A percentile compares a stretch with the other conserved stretches of the same genome.
phyloP scores from a whole-genome alignment of 2,329 filamentous ascomycete genomes.

The Fusarium decemcellulare region DNA sequence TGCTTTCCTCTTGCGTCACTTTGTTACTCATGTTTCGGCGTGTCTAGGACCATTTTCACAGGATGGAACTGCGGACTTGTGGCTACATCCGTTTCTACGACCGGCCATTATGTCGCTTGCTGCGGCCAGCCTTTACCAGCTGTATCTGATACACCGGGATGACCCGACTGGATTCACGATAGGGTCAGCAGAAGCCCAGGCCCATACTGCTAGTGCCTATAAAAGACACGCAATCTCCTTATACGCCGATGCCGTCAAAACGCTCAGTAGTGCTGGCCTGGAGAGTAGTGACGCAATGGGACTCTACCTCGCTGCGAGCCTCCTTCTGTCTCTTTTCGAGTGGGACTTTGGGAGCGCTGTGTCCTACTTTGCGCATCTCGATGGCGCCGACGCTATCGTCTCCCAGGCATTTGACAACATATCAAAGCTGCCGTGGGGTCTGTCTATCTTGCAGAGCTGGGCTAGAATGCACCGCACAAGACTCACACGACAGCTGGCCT shows the following conservation, averaged over 20 bases:
- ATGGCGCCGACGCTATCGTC: background rate
- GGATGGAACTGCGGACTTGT: background rate
- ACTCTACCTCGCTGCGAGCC: background rate
- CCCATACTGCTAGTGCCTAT: background rate
- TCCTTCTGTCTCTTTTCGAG: background rate
- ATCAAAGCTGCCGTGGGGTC: background rate
- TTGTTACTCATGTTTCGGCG: background rate
- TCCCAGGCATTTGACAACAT: background rate
- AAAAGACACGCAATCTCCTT: background rate
- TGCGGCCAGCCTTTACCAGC: background rate
- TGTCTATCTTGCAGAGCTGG: background rate
- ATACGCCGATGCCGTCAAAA: background rate
- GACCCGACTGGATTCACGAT: background rate
- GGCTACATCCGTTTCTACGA: background rate
- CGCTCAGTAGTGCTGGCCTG: background rate
- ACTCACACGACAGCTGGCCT: background rate
- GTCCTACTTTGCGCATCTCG: background rate
- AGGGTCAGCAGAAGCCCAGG: background rate
- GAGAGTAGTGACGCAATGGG: background rate
- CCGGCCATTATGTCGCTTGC: background rate
- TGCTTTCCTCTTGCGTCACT: background rate
- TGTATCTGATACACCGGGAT: background rate
- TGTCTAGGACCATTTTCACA: background rate
- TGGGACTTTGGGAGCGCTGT: background rate
- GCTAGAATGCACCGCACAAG: background rate